Percentiles rank a stretch among this genome's conserved stretches.
Evolutionary conservation across 179 eudicot species (phyloP).

Genomic region (Amaranthus tricolor): DNA sequence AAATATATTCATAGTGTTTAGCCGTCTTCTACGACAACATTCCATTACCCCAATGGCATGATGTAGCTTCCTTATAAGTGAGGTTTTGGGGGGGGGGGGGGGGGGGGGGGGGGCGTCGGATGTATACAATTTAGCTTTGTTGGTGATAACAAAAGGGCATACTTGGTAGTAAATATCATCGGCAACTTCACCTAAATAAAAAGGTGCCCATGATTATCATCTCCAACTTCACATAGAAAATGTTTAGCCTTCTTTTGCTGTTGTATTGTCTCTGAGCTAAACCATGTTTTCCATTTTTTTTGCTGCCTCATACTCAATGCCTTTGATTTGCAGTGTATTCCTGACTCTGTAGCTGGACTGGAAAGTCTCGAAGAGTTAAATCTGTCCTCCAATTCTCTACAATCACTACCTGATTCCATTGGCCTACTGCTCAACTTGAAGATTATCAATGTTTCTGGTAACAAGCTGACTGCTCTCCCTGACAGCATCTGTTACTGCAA

Average conservation of each 20-base stretch:
- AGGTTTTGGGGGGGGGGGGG: too few species aligned
- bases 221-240: too few species aligned
- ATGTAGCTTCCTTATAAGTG: too few species aligned
- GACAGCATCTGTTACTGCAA: slow-evolving; percentile 86
- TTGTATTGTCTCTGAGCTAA: background rate
- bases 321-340: slow-evolving; percentile 56
- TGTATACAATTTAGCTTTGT: too few species aligned
- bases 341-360: slow-evolving; percentile 83
- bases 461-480: slow-evolving; percentile 76
- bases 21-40: background rate
- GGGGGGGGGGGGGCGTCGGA: too few species aligned
- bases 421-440: slow-evolving; percentile 70
- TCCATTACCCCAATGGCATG: too few species aligned
- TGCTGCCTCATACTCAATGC: background rate
- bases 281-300: background rate
- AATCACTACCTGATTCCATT: slow-evolving; percentile 79
- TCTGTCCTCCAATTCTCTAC: slow-evolving; percentile 71
- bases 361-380: slow-evolving; percentile 79
- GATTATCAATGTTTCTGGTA: slow-evolving; percentile 74
- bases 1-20: background rate
- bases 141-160: too few species aligned
- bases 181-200: too few species aligned
- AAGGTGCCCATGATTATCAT: too few species aligned
- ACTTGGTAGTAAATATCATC: too few species aligned
- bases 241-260: background rate